These are phyloP conservation scores for Cystobasidium slooffiae DNA, from an alignment of 1,284 basidiomycete genomes.

Conservation along the genomic window DNA sequence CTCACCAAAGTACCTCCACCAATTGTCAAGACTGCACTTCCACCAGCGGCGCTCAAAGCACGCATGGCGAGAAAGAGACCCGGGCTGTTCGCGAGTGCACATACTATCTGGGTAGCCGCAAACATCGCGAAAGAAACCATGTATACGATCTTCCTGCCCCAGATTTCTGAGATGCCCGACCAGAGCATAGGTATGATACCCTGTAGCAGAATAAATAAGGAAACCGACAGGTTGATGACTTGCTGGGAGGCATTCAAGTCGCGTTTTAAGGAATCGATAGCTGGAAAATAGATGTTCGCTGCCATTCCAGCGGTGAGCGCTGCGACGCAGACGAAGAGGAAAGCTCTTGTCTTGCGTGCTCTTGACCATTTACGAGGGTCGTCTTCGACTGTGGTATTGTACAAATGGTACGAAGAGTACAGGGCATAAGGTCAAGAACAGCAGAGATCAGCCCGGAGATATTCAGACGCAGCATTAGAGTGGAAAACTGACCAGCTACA, in stretches of 20 bases:
- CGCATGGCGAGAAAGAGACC: slow-evolving; percentile 73
- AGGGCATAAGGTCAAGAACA: background rate
- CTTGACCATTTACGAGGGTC: slow-evolving; percentile 77
- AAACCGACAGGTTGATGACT: slow-evolving; percentile 73
- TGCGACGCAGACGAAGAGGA: slow-evolving; percentile 61
- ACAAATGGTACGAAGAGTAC: background rate
- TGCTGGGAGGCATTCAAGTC: slow-evolving; percentile 57
- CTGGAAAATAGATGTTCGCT: slow-evolving; percentile 64
- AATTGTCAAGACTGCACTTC: slow-evolving; percentile 72
- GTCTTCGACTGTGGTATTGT: slow-evolving; percentile 65
- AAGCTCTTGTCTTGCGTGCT: slow-evolving; percentile 66
- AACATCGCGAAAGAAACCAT: slow-evolving; percentile 66
- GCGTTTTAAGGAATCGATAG: slow-evolving; percentile 48
- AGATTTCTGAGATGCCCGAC: slow-evolving; percentile 73
- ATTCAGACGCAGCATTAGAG: background rate
- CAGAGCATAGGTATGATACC: slow-evolving; percentile 71
- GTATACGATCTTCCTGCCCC: slow-evolving; percentile 56
- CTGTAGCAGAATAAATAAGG: slow-evolving; percentile 77
- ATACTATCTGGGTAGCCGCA: slow-evolving; percentile 46
- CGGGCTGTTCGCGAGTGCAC: slow-evolving; percentile 60
- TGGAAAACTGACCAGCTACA: slow-evolving; percentile 8
- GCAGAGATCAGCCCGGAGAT: background rate
- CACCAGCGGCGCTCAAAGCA: slow-evolving; percentile 65
- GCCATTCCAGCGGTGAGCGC: slow-evolving; percentile 29
- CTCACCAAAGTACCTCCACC: slow-evolving; percentile 76